Evolutionary conservation across 208 protist species (phyloP), one percentile per base, ranked within the genome.

Genomic region (Strigomonas oncopelti): DNA sequence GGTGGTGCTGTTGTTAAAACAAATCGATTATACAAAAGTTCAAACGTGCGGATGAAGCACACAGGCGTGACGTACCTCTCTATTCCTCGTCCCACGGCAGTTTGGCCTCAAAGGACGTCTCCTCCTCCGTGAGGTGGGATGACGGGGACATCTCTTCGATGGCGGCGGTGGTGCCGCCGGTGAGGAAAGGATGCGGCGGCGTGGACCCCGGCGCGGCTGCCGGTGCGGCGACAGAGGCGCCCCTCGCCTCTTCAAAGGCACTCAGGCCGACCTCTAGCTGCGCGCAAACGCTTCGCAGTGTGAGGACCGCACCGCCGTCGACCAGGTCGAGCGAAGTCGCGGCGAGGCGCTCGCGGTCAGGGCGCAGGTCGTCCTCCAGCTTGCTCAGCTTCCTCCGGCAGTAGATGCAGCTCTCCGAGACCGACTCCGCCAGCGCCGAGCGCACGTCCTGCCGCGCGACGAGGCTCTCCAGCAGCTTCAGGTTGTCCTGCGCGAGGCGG

Each of bases 351-450:
- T 83, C 74, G 8, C 64, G 65, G 25, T 77, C 65, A 16, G 63
- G 60, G 31, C 67, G 64, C 52, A 87, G 32, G 29, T 76, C 67
- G 0, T 58, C 83, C 25, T 85, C 67, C 8, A 87, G 60, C 13
- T 75, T 75, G 16, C 65, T 70, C 5, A 92, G 72, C 69, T 86
- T 89, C 38, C 74, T 72, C 61, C 87, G 85, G 67, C 90, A 80
- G 56, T 90, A 92, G 54, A 71, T 75, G 71, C 83, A 89, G 73
- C 87, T 93, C 53, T 90, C 87, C 14, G 31, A 67, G 9, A 90
- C 75, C 16, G 87, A 93, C 24, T 83, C 75, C 29, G 77, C 77
- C 36, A 90, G 71, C 5, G 75, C 69, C 0, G 77, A 71, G 31
- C 61, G 74, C 22, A 71, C 65, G 32, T 90, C 81, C 16, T 72